A percentile compares a stretch with the other conserved stretches of the same genome.
Conservation (phyloP, 1,284 basidiomycete genomes). For the Apiotrichum akiyoshidainum region DNA sequence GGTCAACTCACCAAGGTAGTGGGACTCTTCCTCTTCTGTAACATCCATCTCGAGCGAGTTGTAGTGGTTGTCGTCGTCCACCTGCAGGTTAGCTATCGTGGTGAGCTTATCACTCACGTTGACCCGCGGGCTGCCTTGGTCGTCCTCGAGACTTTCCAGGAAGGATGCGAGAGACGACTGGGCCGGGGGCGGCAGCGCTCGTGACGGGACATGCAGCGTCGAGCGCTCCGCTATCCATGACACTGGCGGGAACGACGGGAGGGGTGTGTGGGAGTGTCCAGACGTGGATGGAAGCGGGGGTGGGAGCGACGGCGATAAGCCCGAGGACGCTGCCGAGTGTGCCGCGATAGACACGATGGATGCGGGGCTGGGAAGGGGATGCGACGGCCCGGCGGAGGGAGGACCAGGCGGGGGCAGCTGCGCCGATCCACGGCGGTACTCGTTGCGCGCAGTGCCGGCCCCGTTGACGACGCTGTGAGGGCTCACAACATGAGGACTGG, state of each 20-base stretch:
- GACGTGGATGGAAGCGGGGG: too few relatives aligned
- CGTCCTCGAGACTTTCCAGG: constrained; percentile 19
- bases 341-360: neutral
- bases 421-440: too few relatives aligned
- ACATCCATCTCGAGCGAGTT: constrained; percentile 22
- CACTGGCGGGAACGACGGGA: neutral
- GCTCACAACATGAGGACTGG: neutral
- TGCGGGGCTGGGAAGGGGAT: neutral
- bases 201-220: neutral
- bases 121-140: neutral
- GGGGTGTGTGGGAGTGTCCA: neutral
- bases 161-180: constrained; percentile 9
- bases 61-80: constrained; percentile 12
- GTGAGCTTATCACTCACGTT: neutral
- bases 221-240: constrained; percentile 14
- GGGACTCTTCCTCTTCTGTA: constrained; percentile 24
- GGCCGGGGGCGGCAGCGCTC: neutral
- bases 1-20: constrained; percentile 25
- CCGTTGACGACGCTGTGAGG: neutral
- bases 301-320: neutral
- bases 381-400: neutral
- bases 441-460: too few relatives aligned
- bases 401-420: neutral
- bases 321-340: neutral
- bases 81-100: neutral